Conservation (phyloP, 2,329 filamentous ascomycete genomes). For the Colletotrichum orchidophilum region DNA sequence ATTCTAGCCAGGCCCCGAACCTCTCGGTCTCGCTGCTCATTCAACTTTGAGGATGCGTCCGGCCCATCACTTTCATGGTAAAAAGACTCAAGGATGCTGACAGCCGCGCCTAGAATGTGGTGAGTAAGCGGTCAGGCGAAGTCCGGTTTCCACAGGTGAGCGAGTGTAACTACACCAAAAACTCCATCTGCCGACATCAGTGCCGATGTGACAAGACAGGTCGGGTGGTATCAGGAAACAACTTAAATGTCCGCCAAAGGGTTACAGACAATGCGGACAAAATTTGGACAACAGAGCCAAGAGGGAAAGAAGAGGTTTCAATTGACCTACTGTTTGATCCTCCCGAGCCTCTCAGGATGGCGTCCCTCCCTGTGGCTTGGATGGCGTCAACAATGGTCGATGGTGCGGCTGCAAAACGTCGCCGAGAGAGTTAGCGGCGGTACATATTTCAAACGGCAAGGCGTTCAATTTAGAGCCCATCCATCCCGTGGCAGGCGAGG, state of each 20-base stretch:
- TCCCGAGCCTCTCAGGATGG: slow-evolving; percentile 90
- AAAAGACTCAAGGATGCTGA: slow-evolving; percentile 93
- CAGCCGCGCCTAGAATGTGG: slow-evolving; percentile 72
- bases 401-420: slow-evolving; percentile 70
- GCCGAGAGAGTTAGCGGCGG: slow-evolving; percentile 22
- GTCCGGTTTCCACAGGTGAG: not conserved
- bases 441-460: not conserved
- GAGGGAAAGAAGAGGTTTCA: slow-evolving; percentile 23
- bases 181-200: slow-evolving; percentile 7
- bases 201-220: slow-evolving; percentile 19
- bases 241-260: slow-evolving; percentile 22
- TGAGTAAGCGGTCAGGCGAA: slow-evolving; percentile 16
- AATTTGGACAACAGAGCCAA: not conserved
- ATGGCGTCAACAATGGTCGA: slow-evolving; percentile 91
- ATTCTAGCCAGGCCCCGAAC: slow-evolving; percentile 91
- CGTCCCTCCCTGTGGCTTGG: slow-evolving; percentile 89
- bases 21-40: slow-evolving; percentile 56
- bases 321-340: slow-evolving; percentile 77
- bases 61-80: slow-evolving; percentile 59
- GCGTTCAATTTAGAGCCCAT: slow-evolving; percentile 16
- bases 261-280: slow-evolving; percentile 8
- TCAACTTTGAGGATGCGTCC: slow-evolving; percentile 42
- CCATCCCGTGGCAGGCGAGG: not conserved
- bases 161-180: slow-evolving; percentile 1
- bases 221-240: slow-evolving; percentile 21